Base-by-base conservation (phyloP, 1,139 yeast species). In the Debaryomyces robertsiae region DNA sequence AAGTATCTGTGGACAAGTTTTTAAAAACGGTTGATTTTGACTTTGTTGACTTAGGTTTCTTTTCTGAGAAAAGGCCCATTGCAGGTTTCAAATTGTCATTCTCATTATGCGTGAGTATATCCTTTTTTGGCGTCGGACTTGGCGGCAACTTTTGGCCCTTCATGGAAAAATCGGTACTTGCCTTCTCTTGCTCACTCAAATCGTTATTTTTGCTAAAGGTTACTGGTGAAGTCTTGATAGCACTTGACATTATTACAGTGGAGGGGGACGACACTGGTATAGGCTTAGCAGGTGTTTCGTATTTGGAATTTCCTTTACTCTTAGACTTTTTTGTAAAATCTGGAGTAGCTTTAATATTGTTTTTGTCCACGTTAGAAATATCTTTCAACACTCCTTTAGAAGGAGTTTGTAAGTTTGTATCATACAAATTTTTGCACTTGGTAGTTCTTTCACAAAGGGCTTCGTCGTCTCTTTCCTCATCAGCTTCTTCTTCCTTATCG, bases 61-160 rank as follows among this genome's bases (percentile, higher is more conserved):
- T 55, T 40, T 69, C 75, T 1, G 69, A 63, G 44, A 73, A 73
- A 1, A 70, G 63, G 1, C 78, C 78, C 77, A 73, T 72, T 2
- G 60, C 53, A 3, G 77, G 78, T 40, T 54, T 60, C 5, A 54
- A 46, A 27, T 53, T 53, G n/a, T 42, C 49, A 24, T 48, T 48
- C 7, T 44, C 32, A 9, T 40, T 22, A 19, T 13, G 23, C 14
- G 31, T 25, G 27, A 45, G 46, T 6, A 47, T 36, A 14, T 58
- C 62, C 48, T 67, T 67, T 32, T 57, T 57, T 1, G 77, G 77
- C 2, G 77, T 72, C 5, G 78, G 78, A 42, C 71, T 65, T 6
- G 67, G 62, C 4, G 74, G 73, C 22, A 4, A 47, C 47, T 36
- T 40, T 44, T 29, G 36, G 48, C 19, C 24, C 32, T 9, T 33